A percentile compares a stretch with the other conserved stretches of the same genome.
phyloP scores from a whole-genome alignment of 192 early-diverging fungal genomes.

The Allomyces javanicus region DNA sequence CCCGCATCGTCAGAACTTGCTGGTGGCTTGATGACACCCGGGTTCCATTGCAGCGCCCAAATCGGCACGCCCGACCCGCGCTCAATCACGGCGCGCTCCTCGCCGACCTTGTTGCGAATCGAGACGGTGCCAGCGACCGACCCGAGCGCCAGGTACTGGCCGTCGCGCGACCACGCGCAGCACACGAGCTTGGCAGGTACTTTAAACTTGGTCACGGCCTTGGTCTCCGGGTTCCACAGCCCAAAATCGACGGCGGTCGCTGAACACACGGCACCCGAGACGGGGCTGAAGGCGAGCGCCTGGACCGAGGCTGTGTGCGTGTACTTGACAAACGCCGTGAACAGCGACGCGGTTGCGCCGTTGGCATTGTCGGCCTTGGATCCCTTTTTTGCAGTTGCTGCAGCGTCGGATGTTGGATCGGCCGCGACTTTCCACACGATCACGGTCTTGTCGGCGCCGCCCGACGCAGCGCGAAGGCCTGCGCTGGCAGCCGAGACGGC shows the following conservation, averaged over 20 bases:
- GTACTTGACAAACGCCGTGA: neutral
- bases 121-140: constrained; percentile 32
- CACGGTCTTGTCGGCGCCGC: constrained; percentile 38
- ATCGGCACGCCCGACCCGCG: constrained; percentile 22
- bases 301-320: constrained; percentile 11
- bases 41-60: constrained; percentile 32
- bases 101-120: constrained; percentile 25
- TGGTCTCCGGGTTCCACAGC: constrained; percentile 31
- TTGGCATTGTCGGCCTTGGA: too few relatives aligned
- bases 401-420: too few relatives aligned
- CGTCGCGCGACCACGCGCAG: constrained; percentile 32
- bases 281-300: constrained; percentile 5
- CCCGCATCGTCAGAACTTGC: neutral
- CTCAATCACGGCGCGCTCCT: constrained; percentile 33
- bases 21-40: constrained; percentile 4
- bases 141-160: constrained; percentile 32
- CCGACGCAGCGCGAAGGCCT: constrained; percentile 16
- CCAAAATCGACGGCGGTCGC: constrained; percentile 34
- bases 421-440: constrained; percentile 26
- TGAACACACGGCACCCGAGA: constrained; percentile 23
- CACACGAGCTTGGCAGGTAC: constrained; percentile 23
- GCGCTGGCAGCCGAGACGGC: constrained; percentile 10
- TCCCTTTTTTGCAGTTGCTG: too few relatives aligned
- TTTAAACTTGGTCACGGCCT: constrained; percentile 31
- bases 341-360: neutral